These are phyloP conservation scores for Cyberlindnera xylosilytica DNA, from an alignment of 805 yeast genomes.

Conservation along the genomic window DNA sequence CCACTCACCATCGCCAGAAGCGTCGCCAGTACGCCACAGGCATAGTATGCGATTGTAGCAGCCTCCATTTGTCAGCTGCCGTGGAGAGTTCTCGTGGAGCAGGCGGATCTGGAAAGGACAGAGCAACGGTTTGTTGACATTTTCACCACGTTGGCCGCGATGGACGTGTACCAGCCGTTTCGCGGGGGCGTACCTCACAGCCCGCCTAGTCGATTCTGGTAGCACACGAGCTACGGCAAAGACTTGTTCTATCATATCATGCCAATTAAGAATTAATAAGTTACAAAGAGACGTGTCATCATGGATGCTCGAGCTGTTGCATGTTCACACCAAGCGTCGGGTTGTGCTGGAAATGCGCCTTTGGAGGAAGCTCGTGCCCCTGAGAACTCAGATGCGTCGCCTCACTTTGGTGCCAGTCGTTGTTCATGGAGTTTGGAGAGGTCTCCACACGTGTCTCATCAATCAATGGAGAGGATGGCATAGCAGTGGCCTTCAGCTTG, in stretches of 20 bases:
- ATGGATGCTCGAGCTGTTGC: conserved; percentile 1
- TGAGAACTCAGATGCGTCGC: conserved; percentile 12
- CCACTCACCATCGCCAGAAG: conserved; percentile 7
- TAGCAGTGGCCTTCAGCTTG: conserved; percentile 12
- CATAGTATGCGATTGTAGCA: background rate
- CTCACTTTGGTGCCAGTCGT: conserved; percentile 12
- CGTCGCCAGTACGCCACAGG: conserved; percentile 1
- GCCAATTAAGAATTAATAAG: background rate
- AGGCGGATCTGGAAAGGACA: background rate
- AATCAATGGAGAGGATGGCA: conserved; percentile 25
- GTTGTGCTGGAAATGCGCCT: conserved; percentile 20
- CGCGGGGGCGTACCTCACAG: background rate
- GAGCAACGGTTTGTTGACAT: conserved; percentile 1
- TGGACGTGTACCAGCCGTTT: background rate
- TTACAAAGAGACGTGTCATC: background rate
- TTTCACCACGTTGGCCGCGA: background rate
- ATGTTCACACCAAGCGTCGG: conserved; percentile 13
- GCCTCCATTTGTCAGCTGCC: background rate
- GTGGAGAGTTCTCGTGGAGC: no score
- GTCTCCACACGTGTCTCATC: conserved; percentile 13
- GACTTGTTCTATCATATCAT: background rate
- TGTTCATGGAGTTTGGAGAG: conserved; percentile 17
- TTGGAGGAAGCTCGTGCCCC: conserved; percentile 17
- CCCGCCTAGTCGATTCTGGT: no score
- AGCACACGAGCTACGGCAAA: background rate